phyloP scores from a whole-genome alignment of 2,329 filamentous ascomycete genomes.

The Zopfia rhizophila region DNA sequence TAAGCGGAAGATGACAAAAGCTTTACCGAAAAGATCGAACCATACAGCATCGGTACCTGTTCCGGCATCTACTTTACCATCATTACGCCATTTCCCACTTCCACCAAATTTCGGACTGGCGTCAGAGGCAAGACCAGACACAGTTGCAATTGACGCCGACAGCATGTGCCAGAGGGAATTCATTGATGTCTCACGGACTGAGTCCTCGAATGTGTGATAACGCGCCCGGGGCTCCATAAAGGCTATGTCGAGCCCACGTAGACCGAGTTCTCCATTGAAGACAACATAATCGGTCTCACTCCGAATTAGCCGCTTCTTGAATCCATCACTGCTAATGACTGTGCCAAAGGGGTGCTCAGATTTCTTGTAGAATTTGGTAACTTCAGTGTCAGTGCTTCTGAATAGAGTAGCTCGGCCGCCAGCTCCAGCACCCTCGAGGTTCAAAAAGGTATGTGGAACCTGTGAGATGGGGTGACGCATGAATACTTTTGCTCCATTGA shows the following conservation, averaged over 20 bases:
- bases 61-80: conserved; percentile 73
- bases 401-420: conserved; percentile 90
- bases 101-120: conserved; percentile 74
- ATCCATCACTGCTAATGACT: conserved; percentile 84
- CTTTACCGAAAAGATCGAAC: conserved; percentile 89
- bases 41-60: conserved; percentile 79
- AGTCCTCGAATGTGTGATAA: conserved; percentile 93
- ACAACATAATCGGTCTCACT: conserved; percentile 92
- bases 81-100: conserved; percentile 65
- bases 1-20: conserved; percentile 81
- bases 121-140: conserved; percentile 75
- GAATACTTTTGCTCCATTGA: conserved; percentile 88
- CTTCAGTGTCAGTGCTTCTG: conserved; percentile 85
- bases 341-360: conserved; percentile 83
- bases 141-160: conserved; percentile 80
- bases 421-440: conserved; percentile 93
- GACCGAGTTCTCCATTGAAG: conserved; percentile 79
- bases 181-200: conserved; percentile 78
- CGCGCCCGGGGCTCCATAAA: conserved; percentile 87
- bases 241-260: conserved; percentile 89
- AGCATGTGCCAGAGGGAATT: conserved; percentile 93
- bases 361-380: conserved; percentile 80
- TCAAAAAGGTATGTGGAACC: conserved; percentile 88
- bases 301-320: conserved; percentile 78
- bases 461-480: conserved; percentile 82